A percentile compares a stretch with the other conserved stretches of the same genome.
Conservation (phyloP, 164 flowering plant species). For the Taxillus chinensis region DNA sequence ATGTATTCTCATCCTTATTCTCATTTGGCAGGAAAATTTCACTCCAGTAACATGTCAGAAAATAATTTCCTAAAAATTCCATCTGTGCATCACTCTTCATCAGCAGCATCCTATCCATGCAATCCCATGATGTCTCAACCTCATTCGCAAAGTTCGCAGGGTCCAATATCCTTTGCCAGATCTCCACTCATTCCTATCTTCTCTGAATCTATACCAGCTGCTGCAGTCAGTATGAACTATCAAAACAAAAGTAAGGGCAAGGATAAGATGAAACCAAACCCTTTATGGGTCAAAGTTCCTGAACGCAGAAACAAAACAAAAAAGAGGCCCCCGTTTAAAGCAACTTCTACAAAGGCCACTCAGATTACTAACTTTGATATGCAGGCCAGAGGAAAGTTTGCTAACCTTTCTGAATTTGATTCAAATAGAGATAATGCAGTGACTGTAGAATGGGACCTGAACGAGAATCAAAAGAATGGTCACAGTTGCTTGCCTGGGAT, state of each 20-base stretch:
- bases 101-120: slow-evolving; percentile 13
- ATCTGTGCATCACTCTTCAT: slow-evolving; percentile 7
- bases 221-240: slow-evolving; percentile 9
- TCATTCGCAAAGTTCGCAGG: slow-evolving; percentile 13
- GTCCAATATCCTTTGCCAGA: slow-evolving; percentile 13
- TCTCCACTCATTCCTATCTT: slow-evolving; percentile 19
- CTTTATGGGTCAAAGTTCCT: slow-evolving; percentile 9
- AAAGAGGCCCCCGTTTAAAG: slow-evolving; percentile 28
- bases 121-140: slow-evolving; percentile 12
- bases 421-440: slow-evolving; percentile 13
- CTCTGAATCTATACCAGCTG: slow-evolving; percentile 19
- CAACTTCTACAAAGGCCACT: slow-evolving; percentile 12
- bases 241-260: slow-evolving; percentile 15
- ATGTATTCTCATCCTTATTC: slow-evolving; percentile 7
- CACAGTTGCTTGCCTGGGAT: slow-evolving; percentile 5
- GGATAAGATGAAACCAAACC: slow-evolving; percentile 19
- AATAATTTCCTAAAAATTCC: slow-evolving; percentile 11
- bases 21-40: slow-evolving; percentile 8
- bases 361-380: slow-evolving; percentile 24
- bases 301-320: slow-evolving; percentile 16
- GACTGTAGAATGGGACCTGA: slow-evolving; percentile 2
- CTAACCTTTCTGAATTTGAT: slow-evolving; percentile 9
- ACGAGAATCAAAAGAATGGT: slow-evolving; percentile 9
- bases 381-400: slow-evolving; percentile 6
- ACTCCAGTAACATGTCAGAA: slow-evolving; percentile 7